Evolutionary conservation across 1,139 yeast genomes (phyloP), one percentile per base, ranked within the genome.

Genomic region (Kodamaea fungicola): DNA sequence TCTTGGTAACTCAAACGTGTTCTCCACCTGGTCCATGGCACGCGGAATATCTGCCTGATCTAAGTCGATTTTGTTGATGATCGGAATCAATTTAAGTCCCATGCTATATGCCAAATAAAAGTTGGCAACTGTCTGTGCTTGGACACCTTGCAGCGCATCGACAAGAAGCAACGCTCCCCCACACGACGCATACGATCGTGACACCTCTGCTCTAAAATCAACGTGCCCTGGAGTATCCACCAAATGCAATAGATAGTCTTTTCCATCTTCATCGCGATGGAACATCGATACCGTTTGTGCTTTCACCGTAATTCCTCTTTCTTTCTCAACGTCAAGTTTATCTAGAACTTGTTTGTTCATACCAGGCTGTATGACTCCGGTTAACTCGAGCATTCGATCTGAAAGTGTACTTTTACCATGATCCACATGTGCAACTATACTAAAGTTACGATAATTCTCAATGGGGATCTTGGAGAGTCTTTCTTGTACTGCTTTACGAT

Each of bases 141-240:
- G 97, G 4, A 92, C 89, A 34, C 98, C 98, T 55, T 92, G 97
- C 2, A 92, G 75, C 1, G 97, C 97, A 66, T 92, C 98, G 1
- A 92, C 96, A 19, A 92, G 63, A 32, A 92, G 60, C 34, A 92
- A 62, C 0, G 97, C 97, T 8, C 98, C 98, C 28, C 94, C 95
- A 67, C 97, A 92, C 0, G 96, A 85, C 1, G 97, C 97, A 59
- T 90, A 89, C 8, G 96, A 85, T 47, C 97, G 64, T 2, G 95
- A 81, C 0, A 92, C 98, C 53, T 92, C 98, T 7, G 95, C 87
- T 38, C 97, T 67, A 58, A 92, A 92, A 59, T 92, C 98, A 23
- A 92, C 98, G 58, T 92, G 98, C 0, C 98, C 98, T 0, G 98
- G 98, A 0, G 98, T 92, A 62, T 92, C 98, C 41, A 92, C 96